Conservation (phyloP, 2,329 filamentous ascomycete genomes). For the Exophiala dermatitidis region DNA sequence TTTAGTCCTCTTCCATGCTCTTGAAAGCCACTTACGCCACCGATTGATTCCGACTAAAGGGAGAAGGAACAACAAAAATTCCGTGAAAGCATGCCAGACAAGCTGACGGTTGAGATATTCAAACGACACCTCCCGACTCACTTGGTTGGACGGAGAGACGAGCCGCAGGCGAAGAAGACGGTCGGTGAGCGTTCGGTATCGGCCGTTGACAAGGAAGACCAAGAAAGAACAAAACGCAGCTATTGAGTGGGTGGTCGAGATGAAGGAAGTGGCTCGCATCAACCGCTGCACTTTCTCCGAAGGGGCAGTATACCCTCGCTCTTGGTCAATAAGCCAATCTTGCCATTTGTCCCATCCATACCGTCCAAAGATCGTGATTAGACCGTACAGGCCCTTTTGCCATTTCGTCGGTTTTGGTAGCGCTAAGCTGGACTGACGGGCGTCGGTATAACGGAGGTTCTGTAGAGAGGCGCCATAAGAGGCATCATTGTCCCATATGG, state of each 20-base stretch:
- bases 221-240: conserved; percentile 80
- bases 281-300: conserved; percentile 49
- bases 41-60: conserved; percentile 90
- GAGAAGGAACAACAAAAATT: conserved; percentile 95
- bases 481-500: conserved; percentile 92
- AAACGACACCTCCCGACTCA: conserved; percentile 87
- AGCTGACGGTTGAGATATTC: conserved; percentile 96
- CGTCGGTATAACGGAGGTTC: conserved; percentile 84
- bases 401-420: conserved; percentile 64
- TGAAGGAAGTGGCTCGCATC: conserved; percentile 60
- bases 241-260: conserved; percentile 69
- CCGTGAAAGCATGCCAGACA: conserved; percentile 99
- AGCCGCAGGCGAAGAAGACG: conserved; percentile 76
- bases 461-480: conserved; percentile 91
- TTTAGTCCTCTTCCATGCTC: conserved; percentile 77
- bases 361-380: conserved; percentile 76
- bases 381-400: conserved; percentile 79
- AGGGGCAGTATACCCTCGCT: conserved; percentile 55
- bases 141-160: conserved; percentile 74
- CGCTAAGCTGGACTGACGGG: conserved; percentile 55
- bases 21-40: conserved; percentile 83
- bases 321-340: conserved; percentile 68
- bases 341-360: conserved; percentile 94
- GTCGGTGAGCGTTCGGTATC: conserved; percentile 85
- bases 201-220: conserved; percentile 81